phyloP scores from a whole-genome alignment of 2,329 filamentous ascomycete genomes.

The Gaeumannomyces sp. region DNA sequence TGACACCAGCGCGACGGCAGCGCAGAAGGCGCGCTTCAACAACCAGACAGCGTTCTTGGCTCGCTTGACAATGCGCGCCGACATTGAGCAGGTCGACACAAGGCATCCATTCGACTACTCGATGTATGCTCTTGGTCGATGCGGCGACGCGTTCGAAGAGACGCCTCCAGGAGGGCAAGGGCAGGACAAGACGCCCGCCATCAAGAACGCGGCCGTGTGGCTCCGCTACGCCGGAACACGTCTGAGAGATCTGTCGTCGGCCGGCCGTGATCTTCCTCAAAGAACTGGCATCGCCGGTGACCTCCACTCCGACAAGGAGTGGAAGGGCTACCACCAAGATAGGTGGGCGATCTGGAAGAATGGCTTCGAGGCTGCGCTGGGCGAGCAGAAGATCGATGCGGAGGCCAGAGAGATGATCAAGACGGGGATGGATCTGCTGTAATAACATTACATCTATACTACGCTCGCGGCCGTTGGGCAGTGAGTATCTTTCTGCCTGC shows the following conservation, averaged over 20 bases:
- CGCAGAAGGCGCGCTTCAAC: constrained; percentile 13
- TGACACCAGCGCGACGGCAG: constrained; percentile 14
- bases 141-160: constrained; percentile 23
- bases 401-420: constrained; percentile 7
- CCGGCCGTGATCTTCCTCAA: constrained; percentile 12
- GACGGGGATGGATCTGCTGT: neutral
- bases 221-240: constrained; percentile 15
- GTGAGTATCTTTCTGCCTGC: neutral
- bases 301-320: constrained; percentile 17
- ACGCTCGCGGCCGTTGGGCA: neutral
- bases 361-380: constrained; percentile 14
- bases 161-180: neutral
- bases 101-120: constrained; percentile 21
- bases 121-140: constrained; percentile 23
- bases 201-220: constrained; percentile 21
- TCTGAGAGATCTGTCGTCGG: constrained; percentile 15
- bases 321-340: constrained; percentile 23
- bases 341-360: constrained; percentile 21
- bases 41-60: constrained; percentile 22
- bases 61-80: constrained; percentile 18
- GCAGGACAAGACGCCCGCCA: constrained; percentile 11
- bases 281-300: constrained; percentile 16
- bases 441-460: neutral
- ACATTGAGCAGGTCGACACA: neutral
- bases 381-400: neutral